These are phyloP conservation scores for Blastobotrys petasosporus DNA, from an alignment of 1,139 yeast species.

Conservation along the genomic window DNA sequence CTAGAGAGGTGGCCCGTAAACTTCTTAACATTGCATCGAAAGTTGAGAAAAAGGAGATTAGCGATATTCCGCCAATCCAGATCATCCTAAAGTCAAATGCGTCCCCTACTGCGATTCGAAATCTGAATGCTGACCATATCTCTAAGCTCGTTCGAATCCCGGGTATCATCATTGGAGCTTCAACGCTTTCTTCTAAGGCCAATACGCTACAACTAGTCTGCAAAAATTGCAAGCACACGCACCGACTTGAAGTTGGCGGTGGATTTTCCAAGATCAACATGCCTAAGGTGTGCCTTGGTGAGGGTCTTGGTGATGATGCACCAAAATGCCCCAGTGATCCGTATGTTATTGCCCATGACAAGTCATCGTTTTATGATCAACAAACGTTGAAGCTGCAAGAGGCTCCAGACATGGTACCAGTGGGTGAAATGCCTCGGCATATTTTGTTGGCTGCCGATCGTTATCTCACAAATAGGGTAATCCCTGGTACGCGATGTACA, in stretches of 20 bases:
- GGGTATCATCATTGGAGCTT: constrained; percentile 89
- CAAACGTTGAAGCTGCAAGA: constrained; percentile 92
- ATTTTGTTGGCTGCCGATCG: constrained; percentile 84
- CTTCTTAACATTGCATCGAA: constrained; percentile 2
- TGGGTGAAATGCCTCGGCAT: constrained; percentile 98
- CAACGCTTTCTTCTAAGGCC: constrained; percentile 84
- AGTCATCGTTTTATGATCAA: constrained; percentile 87
- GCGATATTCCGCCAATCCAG: constrained; percentile 71
- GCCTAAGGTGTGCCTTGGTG: constrained; percentile 63
- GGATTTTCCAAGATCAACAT: constrained; percentile 76
- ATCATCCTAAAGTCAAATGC: constrained; percentile 71
- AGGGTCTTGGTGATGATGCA: constrained; percentile 46
- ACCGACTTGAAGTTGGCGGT: constrained; percentile 56
- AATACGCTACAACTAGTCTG: constrained; percentile 81
- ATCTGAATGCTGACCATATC: constrained; percentile 81
- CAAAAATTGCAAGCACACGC: constrained; percentile 77
- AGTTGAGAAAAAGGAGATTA: constrained; percentile 15
- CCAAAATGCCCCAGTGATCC: constrained; percentile 83
- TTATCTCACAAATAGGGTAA: constrained; percentile 79
- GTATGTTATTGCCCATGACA: constrained; percentile 87
- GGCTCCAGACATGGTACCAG: constrained; percentile 96
- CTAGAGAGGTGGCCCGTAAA: constrained; percentile 76
- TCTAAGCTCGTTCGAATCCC: constrained; percentile 86
- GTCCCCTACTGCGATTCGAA: constrained; percentile 66
- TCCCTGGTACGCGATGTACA: constrained; percentile 94